phyloP scores from a whole-genome alignment of 2,329 filamentous ascomycete species.

The Sarocladium strictum region DNA sequence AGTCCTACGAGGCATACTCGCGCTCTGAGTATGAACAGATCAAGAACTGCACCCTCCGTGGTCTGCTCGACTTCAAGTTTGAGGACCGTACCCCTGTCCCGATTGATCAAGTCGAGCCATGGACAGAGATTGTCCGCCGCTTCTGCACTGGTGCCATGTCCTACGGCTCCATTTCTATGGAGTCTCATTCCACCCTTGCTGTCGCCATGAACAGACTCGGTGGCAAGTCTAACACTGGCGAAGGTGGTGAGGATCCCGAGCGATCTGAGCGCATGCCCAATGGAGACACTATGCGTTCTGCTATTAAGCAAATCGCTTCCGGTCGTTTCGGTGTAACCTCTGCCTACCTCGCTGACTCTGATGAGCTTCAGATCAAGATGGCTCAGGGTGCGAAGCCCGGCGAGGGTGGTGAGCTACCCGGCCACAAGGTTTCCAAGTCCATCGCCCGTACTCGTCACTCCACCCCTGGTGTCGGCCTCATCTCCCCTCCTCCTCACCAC shows the following conservation, averaged over 20 bases:
- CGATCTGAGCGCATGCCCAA: conserved; percentile 81
- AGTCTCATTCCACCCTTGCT: conserved; percentile 91
- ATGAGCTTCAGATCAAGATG: conserved; percentile 99
- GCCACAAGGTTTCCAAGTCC: conserved; percentile 91
- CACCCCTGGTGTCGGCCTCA: conserved; percentile 90
- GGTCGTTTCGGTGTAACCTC: conserved; percentile 95
- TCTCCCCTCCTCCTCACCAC: conserved; percentile 93
- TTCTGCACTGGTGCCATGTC: conserved; percentile 99
- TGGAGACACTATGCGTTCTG: conserved; percentile 93
- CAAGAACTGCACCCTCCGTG: conserved; percentile 91
- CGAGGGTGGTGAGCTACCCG: conserved; percentile 93
- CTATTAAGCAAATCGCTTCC: conserved; percentile 96
- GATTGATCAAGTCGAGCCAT: conserved; percentile 95
- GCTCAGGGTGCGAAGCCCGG: conserved; percentile 96
- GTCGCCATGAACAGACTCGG: conserved; percentile 96
- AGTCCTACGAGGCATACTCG: conserved; percentile 96
- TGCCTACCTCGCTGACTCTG: conserved; percentile 88
- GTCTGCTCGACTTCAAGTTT: conserved; percentile 93
- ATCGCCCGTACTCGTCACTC: conserved; percentile 95
- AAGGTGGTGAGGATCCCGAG: conserved; percentile 94
- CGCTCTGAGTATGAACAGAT: conserved; percentile 91
- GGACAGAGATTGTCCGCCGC: conserved; percentile 94
- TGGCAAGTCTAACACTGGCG: conserved; percentile 95
- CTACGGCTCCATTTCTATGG: conserved; percentile 97
- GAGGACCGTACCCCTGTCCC: conserved; percentile 79